A percentile compares a stretch with the other conserved stretches of the same genome.
These are phyloP conservation scores for Alternaria brassicicola DNA, from an alignment of 2,329 filamentous ascomycete species.

Conservation along the genomic window DNA sequence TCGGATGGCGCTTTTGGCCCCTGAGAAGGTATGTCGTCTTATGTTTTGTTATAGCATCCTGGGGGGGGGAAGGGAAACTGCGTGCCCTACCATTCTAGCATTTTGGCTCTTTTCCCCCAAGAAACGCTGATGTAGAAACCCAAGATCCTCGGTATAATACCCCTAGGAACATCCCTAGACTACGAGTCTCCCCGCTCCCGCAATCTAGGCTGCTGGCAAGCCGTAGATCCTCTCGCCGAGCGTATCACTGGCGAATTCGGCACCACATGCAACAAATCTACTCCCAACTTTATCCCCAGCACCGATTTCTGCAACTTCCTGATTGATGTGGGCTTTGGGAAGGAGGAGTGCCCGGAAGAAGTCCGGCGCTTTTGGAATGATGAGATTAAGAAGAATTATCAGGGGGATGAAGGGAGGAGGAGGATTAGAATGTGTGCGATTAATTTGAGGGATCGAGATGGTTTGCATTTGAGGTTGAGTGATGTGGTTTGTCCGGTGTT, in stretches of 20 bases:
- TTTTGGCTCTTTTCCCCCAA: neutral
- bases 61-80: neutral
- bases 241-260: constrained; percentile 50
- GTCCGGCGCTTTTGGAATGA: constrained; percentile 53
- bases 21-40: constrained; percentile 47
- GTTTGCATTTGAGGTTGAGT: constrained; percentile 52
- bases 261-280: constrained; percentile 39
- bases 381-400: constrained; percentile 55
- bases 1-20: constrained; percentile 60
- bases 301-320: constrained; percentile 55
- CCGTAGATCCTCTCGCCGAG: constrained; percentile 38
- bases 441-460: constrained; percentile 57
- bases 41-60: neutral
- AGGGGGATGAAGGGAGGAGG: constrained; percentile 57
- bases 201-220: constrained; percentile 58
- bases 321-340: constrained; percentile 56
- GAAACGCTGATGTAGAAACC: neutral
- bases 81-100: neutral
- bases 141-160: constrained; percentile 59
- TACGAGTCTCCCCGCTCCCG: constrained; percentile 54
- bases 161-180: constrained; percentile 60
- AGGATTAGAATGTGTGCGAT: constrained; percentile 58
- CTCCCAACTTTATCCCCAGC: constrained; percentile 52
- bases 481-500: constrained; percentile 59
- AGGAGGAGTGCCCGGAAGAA: constrained; percentile 46